phyloP scores from a whole-genome alignment of 2,329 filamentous ascomycete genomes.

The Aspergillus spinulosporus region DNA sequence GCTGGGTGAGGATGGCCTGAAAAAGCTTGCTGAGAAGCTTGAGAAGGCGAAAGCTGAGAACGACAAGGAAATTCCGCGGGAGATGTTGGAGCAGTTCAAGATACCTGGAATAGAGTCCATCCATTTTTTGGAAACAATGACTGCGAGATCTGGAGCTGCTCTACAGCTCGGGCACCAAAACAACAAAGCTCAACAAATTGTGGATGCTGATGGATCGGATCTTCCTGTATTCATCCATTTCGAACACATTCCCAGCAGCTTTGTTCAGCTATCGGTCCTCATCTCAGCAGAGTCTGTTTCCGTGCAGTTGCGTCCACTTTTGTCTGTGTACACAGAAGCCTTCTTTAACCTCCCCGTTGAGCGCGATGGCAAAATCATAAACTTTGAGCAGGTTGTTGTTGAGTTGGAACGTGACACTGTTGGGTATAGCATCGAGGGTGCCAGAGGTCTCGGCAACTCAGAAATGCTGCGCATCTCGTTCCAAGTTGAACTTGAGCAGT shows the following conservation, averaged over 20 bases:
- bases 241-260: conserved; percentile 89
- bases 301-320: conserved; percentile 77
- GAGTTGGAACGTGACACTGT: conserved; percentile 90
- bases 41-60: conserved; percentile 85
- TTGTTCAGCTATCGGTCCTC: conserved; percentile 80
- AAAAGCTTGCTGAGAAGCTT: conserved; percentile 71
- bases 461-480: conserved; percentile 82
- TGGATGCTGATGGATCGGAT: conserved; percentile 66
- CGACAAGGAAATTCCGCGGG: conserved; percentile 77
- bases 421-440: conserved; percentile 72
- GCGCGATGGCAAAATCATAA: conserved; percentile 71
- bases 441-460: conserved; percentile 68
- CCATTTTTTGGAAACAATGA: conserved; percentile 86
- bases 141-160: conserved; percentile 78
- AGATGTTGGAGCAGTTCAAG: conserved; percentile 76
- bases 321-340: conserved; percentile 82
- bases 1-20: conserved; percentile 78
- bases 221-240: conserved; percentile 93
- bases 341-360: conserved; percentile 92
- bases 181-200: conserved; percentile 70
- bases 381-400: conserved; percentile 90
- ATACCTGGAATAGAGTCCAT: conserved; percentile 88
- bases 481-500: conserved; percentile 85
- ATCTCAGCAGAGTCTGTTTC: conserved; percentile 77
- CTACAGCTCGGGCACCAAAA: conserved; percentile 66